phyloP scores from a whole-genome alignment of 768 basidiomycete genomes.

The Auricularia sp. region DNA sequence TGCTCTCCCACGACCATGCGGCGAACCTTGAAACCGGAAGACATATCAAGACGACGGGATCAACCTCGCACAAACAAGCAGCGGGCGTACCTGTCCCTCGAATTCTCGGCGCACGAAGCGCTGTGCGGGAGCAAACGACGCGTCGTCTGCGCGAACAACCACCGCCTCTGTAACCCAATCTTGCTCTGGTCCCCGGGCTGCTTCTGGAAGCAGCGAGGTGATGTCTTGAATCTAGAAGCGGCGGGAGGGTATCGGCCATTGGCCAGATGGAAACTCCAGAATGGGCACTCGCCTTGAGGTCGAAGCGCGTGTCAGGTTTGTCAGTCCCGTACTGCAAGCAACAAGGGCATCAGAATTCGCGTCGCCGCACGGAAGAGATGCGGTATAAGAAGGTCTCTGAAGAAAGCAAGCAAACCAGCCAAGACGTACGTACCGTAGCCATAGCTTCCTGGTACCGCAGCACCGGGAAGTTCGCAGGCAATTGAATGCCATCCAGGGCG shows the following conservation, averaged over 20 bases:
- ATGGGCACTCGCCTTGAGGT: constrained; percentile 57
- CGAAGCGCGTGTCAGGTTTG: constrained; percentile 88
- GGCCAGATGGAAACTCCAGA: constrained; percentile 4
- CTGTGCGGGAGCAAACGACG: background rate
- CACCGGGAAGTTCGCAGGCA: constrained; percentile 59
- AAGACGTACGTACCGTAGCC: constrained; percentile 16
- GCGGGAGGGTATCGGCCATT: constrained; percentile 5
- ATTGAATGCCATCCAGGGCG: constrained; percentile 48
- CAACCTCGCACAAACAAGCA: too few species aligned
- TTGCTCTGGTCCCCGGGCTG: constrained; percentile 14
- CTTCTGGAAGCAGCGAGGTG: constrained; percentile 21
- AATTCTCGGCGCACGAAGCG: background rate
- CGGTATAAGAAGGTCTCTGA: background rate
- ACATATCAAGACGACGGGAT: too few species aligned
- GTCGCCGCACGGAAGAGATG: constrained; percentile 6
- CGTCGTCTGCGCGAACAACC: background rate
- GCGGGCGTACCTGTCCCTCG: background rate
- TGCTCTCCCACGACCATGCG: background rate
- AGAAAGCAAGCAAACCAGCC: background rate
- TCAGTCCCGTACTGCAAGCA: constrained; percentile 74
- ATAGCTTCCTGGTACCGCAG: constrained; percentile 92
- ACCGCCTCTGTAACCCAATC: background rate
- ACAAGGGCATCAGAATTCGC: constrained; percentile 15
- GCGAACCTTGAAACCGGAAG: too few species aligned
- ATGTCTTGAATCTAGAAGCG: constrained; percentile 26